phyloP scores from a whole-genome alignment of 1,284 basidiomycete species.

The Cutaneotrichosporon cavernicola region DNA sequence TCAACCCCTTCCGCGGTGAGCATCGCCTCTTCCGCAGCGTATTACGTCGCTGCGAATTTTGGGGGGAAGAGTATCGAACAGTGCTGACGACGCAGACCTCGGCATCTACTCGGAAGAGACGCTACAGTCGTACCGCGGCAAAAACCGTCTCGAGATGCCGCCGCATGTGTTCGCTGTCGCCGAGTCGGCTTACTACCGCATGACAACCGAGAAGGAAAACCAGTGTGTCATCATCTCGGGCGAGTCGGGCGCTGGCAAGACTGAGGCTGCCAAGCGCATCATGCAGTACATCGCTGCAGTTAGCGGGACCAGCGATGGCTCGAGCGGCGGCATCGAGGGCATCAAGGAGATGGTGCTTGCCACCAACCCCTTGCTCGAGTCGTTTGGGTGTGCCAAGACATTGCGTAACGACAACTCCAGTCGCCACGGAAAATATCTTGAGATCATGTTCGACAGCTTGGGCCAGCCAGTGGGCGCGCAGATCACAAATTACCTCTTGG shows the following conservation, averaged over 20 bases:
- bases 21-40: conserved; percentile 7
- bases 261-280: conserved; percentile 95
- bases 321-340: conserved; percentile 68
- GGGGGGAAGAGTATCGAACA: not conserved
- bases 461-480: conserved; percentile 96
- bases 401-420: conserved; percentile 98
- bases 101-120: conserved; percentile 95
- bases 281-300: conserved; percentile 99
- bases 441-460: conserved; percentile 95
- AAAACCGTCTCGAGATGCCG: conserved; percentile 96
- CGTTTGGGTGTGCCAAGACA: conserved; percentile 99
- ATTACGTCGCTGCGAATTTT: not conserved
- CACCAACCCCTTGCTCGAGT: conserved; percentile 95
- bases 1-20: conserved; percentile 93
- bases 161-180: conserved; percentile 98
- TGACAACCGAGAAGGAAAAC: conserved; percentile 99
- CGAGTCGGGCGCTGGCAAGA: conserved; percentile 96
- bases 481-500: conserved; percentile 97
- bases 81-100: conserved; percentile 62
- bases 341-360: conserved; percentile 99
- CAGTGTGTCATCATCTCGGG: conserved; percentile 99
- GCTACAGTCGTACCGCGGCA: conserved; percentile 84
- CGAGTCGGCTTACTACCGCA: conserved; percentile 96
- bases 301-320: conserved; percentile 68
- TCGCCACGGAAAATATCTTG: conserved; percentile 98